A percentile compares a stretch with the other conserved stretches of the same genome.
Conservation (phyloP, 2,329 filamentous ascomycete genomes). For the Cladosporium phlei region DNA sequence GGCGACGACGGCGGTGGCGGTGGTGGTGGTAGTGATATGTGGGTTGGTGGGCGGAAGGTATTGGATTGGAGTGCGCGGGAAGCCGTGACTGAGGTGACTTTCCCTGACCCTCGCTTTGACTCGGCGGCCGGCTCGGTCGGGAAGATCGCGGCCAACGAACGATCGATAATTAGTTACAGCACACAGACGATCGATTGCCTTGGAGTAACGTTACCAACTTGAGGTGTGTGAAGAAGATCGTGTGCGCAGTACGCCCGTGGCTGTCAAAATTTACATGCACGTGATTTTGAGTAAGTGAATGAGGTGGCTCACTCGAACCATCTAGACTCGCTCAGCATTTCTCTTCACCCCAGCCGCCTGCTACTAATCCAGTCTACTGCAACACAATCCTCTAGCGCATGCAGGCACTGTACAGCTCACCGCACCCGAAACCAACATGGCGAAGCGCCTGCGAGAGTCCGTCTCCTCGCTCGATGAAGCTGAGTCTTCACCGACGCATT, state of each 20-base stretch:
- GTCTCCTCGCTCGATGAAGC: conserved; percentile 31
- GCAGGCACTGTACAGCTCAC: conserved; percentile 14
- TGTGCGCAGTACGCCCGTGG: too few species aligned
- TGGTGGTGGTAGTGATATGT: neutral
- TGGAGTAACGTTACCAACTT: too few species aligned
- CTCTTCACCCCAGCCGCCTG: neutral
- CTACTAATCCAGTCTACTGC: conserved; percentile 3
- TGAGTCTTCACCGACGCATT: conserved; percentile 15
- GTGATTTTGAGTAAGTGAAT: too few species aligned
- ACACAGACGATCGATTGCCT: too few species aligned
- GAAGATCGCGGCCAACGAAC: conserved; percentile 7
- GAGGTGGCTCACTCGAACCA: too few species aligned
- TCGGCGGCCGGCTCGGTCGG: neutral
- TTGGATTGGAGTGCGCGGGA: neutral
- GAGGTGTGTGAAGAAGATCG: too few species aligned
- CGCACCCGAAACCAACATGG: conserved; percentile 44
- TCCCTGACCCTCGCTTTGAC: neutral
- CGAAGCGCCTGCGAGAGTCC: conserved; percentile 56
- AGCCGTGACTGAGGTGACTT: conserved; percentile 2
- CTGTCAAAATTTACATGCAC: too few species aligned
- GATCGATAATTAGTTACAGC: too few species aligned
- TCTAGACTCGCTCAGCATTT: too few species aligned
- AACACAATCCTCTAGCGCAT: conserved; percentile 12
- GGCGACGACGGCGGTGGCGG: neutral
- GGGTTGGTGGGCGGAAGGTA: neutral